phyloP scores from a whole-genome alignment of 192 early-diverging fungal genomes.

The Rhizophagus clarus region DNA sequence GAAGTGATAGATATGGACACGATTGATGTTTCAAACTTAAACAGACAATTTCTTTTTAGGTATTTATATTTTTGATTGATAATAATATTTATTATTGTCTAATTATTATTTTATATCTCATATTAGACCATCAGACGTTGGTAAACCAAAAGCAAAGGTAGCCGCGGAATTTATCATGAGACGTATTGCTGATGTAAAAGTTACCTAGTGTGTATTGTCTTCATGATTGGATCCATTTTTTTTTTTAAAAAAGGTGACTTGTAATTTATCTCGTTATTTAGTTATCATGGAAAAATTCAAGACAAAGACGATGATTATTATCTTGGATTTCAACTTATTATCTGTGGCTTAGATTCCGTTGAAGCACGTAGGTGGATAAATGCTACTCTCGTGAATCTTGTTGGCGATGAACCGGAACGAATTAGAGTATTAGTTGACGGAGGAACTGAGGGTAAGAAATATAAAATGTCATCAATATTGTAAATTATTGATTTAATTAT shows the following conservation, averaged over 20 bases:
- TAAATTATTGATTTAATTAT: background rate
- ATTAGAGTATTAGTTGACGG: conserved; percentile 93
- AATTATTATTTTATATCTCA: background rate
- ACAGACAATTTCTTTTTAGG: conserved; percentile 84
- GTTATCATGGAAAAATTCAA: conserved; percentile 88
- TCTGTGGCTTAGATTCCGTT: conserved; percentile 94
- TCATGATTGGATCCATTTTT: background rate
- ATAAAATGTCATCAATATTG: background rate
- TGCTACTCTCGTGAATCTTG: conserved; percentile 79
- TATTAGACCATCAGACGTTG: conserved; percentile 66
- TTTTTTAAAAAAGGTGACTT: background rate
- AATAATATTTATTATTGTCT: background rate
- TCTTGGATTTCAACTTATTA: conserved; percentile 79
- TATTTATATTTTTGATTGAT: conserved; percentile 16
- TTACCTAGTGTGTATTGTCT: conserved; percentile 61
- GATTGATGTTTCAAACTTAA: conserved; percentile 83
- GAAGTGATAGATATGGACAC: conserved; percentile 92
- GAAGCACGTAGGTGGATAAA: conserved; percentile 98
- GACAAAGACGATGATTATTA: conserved; percentile 97
- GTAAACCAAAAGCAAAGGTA: conserved; percentile 75
- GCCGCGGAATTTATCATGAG: conserved; percentile 77
- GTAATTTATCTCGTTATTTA: conserved; percentile 28
- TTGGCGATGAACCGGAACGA: conserved; percentile 74
- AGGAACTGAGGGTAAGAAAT: conserved; percentile 79
- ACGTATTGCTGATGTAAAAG: conserved; percentile 65